Base-by-base conservation (phyloP, 2,329 filamentous ascomycete genomes). In the Trichothecium roseum region DNA sequence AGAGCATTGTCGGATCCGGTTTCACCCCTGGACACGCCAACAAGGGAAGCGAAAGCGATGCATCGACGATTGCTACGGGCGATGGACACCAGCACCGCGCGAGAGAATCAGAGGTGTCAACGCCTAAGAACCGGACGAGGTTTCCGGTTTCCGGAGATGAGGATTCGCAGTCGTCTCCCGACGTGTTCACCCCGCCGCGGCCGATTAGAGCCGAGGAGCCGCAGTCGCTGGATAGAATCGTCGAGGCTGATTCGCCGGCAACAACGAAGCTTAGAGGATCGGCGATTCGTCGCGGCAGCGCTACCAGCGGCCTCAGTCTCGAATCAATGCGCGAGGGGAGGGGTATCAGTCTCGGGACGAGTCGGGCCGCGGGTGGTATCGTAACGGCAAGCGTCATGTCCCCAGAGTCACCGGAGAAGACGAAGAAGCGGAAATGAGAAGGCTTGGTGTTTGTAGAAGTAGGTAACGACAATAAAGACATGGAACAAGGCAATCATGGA, bases 1-100 rank as follows among this genome's bases (percentile, higher is more conserved):
- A 63, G 40, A 73, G 68, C 45, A 49, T 74, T 9, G 53, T 72
- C 7, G 63, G 59, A 4, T 58, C 57, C 3, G 53, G 48, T 10
- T 49, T 47, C 30, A 40, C 45, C 10, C 45, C 50, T 13, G 37
- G 40, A n/a, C 43, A 47, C 24, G 38, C 43, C 7, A 48, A 50
- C 31, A 49, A 48, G 13, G 51, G 50, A 4, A 59, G 56, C 31
- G 58, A 60, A 37, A 61, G 58, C 40, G 58, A 60, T 27, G 47
- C 51, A 5, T 60, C 58, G 5, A 52, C 54, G 8, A 42, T 52
- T 20, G 45, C 50, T 3, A 45, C 44, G 1, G 48, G 45, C 17
- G 40, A 49, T 28, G 45, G 42, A 12, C 39, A 3, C 35, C 40
- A 8, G 18, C 52, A 57, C n/a, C 41, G 46, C 28, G 55, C 53